Conservation (phyloP, 208 protist species). For the Leptomonas pyrrhocoris region DNA sequence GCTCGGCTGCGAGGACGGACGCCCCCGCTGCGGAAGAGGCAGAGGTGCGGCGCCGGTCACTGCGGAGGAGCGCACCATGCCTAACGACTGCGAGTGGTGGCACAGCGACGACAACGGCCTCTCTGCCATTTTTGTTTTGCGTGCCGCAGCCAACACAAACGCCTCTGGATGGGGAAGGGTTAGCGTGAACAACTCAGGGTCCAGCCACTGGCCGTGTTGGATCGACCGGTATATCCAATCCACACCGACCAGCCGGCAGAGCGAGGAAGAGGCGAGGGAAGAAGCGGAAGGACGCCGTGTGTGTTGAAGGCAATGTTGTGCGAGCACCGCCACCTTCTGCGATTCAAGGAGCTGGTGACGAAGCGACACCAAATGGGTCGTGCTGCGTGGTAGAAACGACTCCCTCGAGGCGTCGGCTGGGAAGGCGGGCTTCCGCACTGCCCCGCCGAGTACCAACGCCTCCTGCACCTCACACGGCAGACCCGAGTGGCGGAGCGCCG, state of each 20-base stretch:
- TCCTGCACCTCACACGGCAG: constrained; percentile 50
- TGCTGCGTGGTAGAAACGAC: constrained; percentile 25
- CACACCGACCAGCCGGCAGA: constrained; percentile 55
- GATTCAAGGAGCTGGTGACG: constrained; percentile 24
- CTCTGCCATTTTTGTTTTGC: too few relatives aligned
- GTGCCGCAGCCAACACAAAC: constrained; percentile 14
- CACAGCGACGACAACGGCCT: too few relatives aligned
- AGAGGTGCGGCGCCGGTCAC: too few relatives aligned
- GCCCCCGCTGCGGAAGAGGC: not conserved
- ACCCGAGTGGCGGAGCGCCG: constrained; percentile 26
- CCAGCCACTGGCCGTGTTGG: constrained; percentile 48
- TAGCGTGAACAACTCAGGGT: constrained; percentile 46
- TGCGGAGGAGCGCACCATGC: too few relatives aligned
- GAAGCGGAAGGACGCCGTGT: not conserved
- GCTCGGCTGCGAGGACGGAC: not conserved
- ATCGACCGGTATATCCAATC: constrained; percentile 63
- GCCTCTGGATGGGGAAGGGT: constrained; percentile 35
- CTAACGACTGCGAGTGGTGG: too few relatives aligned
- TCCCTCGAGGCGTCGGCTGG: not conserved
- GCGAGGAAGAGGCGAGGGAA: not conserved
- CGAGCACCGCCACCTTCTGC: constrained; percentile 43
- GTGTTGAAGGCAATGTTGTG: constrained; percentile 17
- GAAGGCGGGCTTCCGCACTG: not conserved
- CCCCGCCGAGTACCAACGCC: constrained; percentile 36
- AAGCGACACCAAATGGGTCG: constrained; percentile 61